These are phyloP conservation scores for Fusarium torreyae DNA, from an alignment of 2,329 filamentous ascomycete genomes.

Conservation along the genomic window DNA sequence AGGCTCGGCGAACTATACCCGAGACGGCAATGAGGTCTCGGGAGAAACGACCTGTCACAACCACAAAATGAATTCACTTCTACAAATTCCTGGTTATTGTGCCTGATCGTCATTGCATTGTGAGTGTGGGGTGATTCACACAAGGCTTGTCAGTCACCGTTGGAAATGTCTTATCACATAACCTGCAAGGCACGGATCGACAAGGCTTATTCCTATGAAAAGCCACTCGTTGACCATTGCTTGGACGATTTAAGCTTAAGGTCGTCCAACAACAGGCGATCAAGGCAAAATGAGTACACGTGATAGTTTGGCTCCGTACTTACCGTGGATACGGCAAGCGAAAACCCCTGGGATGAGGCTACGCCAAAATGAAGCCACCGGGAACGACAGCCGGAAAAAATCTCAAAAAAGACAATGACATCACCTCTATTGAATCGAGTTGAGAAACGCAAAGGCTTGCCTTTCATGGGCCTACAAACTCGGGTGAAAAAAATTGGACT, in stretches of 20 bases:
- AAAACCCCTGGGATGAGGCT: conserved; percentile 18
- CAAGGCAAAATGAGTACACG: not conserved
- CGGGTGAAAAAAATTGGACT: too few species aligned
- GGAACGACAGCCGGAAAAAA: conserved; percentile 16
- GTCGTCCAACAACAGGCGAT: not conserved
- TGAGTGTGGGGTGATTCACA: not conserved
- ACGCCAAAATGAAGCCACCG: conserved; percentile 23
- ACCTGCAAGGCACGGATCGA: conserved; percentile 29
- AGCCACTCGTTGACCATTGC: not conserved
- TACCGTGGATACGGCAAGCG: not conserved
- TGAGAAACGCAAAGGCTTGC: not conserved
- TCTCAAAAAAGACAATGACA: conserved; percentile 13
- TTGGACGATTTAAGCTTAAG: not conserved
- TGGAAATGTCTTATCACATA: conserved; percentile 10
- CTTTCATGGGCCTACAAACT: not conserved
- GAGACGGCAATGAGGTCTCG: not conserved
- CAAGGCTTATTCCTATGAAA: conserved; percentile 10
- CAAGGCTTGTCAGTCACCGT: conserved; percentile 13
- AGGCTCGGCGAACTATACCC: conserved; percentile 12
- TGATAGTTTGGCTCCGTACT: not conserved
- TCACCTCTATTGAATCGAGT: not conserved
- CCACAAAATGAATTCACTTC: not conserved
- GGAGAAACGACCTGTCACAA: conserved; percentile 9
- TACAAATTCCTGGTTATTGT: not conserved
- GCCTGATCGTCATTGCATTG: conserved; percentile 7